A percentile compares a stretch with the other conserved stretches of the same genome.
Evolutionary conservation across 768 basidiomycete genomes (phyloP).

Genomic region (Bullera alba): DNA sequence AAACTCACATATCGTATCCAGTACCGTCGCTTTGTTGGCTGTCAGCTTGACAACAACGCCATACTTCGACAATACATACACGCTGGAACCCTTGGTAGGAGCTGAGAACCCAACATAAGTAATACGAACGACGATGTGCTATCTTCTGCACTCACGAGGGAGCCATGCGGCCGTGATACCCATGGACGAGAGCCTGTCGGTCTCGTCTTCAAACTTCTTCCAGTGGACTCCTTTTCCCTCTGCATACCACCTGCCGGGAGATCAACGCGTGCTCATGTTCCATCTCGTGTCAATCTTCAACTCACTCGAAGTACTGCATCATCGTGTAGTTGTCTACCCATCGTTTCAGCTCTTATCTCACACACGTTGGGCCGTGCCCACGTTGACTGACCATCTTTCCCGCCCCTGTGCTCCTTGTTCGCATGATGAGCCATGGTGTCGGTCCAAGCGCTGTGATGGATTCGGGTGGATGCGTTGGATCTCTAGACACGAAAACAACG

Average conservation of each 20-base stretch:
- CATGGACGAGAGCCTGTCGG: slow-evolving; percentile 37
- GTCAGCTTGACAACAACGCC: neutral
- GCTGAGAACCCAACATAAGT: slow-evolving; percentile 13
- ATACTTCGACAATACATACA: slow-evolving; percentile 27
- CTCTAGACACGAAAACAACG: too few species aligned
- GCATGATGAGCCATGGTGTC: slow-evolving; percentile 3
- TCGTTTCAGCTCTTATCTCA: neutral
- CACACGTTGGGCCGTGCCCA: neutral
- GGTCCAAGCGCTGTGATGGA: too few species aligned
- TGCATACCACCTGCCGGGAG: slow-evolving; percentile 17
- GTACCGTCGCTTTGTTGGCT: slow-evolving; percentile 34
- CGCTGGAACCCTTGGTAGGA: slow-evolving; percentile 42
- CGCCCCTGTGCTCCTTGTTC: neutral
- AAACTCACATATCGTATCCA: slow-evolving; percentile 44
- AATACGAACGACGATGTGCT: neutral
- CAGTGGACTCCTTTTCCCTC: slow-evolving; percentile 45
- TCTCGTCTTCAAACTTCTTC: slow-evolving; percentile 39
- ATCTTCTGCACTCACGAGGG: slow-evolving; percentile 31
- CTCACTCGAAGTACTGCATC: slow-evolving; percentile 17
- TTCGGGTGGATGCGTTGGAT: too few species aligned
- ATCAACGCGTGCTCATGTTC: neutral
- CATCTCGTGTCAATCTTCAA: neutral
- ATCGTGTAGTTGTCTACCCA: slow-evolving; percentile 4
- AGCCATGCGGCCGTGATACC: slow-evolving; percentile 49
- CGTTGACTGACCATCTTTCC: neutral